Evolutionary conservation across 352 stramenopile species (phyloP).

Genomic region (Pythium aquatile): DNA sequence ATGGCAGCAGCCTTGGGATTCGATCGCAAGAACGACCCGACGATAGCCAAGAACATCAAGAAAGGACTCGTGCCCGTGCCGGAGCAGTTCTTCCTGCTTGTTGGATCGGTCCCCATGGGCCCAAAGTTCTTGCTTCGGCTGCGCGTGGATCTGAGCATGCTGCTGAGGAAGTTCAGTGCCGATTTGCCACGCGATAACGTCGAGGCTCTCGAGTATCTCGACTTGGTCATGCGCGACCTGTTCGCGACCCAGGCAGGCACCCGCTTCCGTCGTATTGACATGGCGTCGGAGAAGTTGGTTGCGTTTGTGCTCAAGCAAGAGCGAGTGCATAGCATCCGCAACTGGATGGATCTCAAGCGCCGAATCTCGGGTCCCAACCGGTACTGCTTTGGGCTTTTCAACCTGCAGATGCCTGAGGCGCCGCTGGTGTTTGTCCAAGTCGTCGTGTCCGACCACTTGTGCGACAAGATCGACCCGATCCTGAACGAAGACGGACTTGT

Average conservation of each 20-base stretch:
- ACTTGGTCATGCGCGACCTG: slow-evolving; percentile 81
- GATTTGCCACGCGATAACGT: slow-evolving; percentile 47
- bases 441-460: slow-evolving; percentile 67
- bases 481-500: slow-evolving; percentile 49
- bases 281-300: slow-evolving; percentile 64
- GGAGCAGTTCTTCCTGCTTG: slow-evolving; percentile 78
- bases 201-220: slow-evolving; percentile 70
- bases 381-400: slow-evolving; percentile 83
- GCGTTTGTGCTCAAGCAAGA: slow-evolving; percentile 76
- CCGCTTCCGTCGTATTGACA: slow-evolving; percentile 75
- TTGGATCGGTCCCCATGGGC: slow-evolving; percentile 66
- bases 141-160: slow-evolving; percentile 54
- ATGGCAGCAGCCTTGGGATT: slow-evolving; percentile 74
- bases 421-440: slow-evolving; percentile 81
- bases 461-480: slow-evolving; percentile 59
- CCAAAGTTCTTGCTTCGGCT: slow-evolving; percentile 75
- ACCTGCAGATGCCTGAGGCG: slow-evolving; percentile 67
- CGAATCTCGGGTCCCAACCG: slow-evolving; percentile 63
- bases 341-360: slow-evolving; percentile 63
- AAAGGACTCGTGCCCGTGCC: slow-evolving; percentile 75
- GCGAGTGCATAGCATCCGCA: slow-evolving; percentile 68
- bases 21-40: slow-evolving; percentile 77
- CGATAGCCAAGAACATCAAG: slow-evolving; percentile 85
- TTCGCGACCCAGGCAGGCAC: slow-evolving; percentile 83
- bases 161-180: slow-evolving; percentile 52